These are phyloP conservation scores for Euptelea pleiosperma DNA, from an alignment of 164 flowering plant species.

Conservation along the genomic window DNA sequence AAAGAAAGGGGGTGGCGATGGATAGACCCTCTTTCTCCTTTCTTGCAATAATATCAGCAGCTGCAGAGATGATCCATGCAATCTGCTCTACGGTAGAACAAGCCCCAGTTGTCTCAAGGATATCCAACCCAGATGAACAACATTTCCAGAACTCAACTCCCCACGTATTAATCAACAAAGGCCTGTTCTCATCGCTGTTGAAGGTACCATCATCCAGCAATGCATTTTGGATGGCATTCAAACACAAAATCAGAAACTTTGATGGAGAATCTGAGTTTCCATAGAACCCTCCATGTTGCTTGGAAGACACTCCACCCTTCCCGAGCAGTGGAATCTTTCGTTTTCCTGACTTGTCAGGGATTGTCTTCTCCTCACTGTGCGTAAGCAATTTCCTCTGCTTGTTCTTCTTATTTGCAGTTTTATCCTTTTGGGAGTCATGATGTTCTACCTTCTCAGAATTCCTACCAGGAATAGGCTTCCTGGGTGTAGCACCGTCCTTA, in stretches of 20 bases:
- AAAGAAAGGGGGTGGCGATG: conserved; percentile 54
- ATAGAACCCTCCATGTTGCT: conserved; percentile 12
- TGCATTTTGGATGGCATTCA: conserved; percentile 62
- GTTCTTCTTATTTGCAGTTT: conserved; percentile 9
- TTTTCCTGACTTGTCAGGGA: conserved; percentile 9
- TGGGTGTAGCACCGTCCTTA: conserved; percentile 13
- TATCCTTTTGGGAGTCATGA: conserved; percentile 15
- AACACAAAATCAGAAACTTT: conserved; percentile 66
- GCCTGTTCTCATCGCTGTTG: conserved; percentile 26
- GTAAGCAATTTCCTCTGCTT: neutral
- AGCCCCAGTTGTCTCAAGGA: conserved; percentile 57
- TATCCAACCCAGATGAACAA: conserved; percentile 50
- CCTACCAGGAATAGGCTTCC: conserved; percentile 10
- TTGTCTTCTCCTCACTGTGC: conserved; percentile 11
- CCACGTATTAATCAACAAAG: conserved; percentile 59
- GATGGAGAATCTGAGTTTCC: conserved; percentile 45
- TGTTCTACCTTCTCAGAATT: conserved; percentile 7
- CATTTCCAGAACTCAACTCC: conserved; percentile 79
- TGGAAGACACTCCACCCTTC: conserved; percentile 7
- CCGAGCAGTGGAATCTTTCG: conserved; percentile 5
- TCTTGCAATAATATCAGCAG: conserved; percentile 64
- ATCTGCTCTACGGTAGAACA: conserved; percentile 56
- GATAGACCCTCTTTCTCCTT: conserved; percentile 60
- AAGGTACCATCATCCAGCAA: conserved; percentile 31
- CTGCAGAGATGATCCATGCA: conserved; percentile 77